These are phyloP conservation scores for Fusarium avenaceum DNA, from an alignment of 2,329 filamentous ascomycete species.

Conservation along the genomic window DNA sequence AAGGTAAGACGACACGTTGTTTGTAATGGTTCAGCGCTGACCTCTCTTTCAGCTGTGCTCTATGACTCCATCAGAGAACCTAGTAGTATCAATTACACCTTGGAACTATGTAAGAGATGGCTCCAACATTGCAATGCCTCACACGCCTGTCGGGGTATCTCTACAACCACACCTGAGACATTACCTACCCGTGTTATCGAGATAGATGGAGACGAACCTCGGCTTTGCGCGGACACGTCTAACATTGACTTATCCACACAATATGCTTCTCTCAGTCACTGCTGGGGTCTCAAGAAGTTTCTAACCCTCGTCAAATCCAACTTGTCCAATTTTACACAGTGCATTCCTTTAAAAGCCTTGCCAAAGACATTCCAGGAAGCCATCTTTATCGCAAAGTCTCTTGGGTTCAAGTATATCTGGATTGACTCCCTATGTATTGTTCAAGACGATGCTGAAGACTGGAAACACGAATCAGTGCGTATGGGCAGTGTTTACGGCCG, in stretches of 20 bases:
- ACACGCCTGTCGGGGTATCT: not conserved
- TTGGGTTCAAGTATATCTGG: not conserved
- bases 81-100: not conserved
- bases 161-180: not conserved
- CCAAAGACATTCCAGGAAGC: slow-evolving; percentile 1
- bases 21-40: not conserved
- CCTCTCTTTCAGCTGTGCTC: not conserved
- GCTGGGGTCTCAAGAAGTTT: not conserved
- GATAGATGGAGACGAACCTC: not conserved
- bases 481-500: not conserved
- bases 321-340: not conserved
- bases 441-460: not conserved
- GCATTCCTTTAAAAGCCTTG: not conserved
- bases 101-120: not conserved
- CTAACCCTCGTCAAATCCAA: not conserved
- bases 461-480: not conserved
- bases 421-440: not conserved
- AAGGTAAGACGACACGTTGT: not conserved
- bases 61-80: too few relatives aligned
- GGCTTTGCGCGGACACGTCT: not conserved
- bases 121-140: not conserved
- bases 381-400: not conserved
- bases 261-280: not conserved
- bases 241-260: not conserved
- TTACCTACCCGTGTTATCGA: not conserved